These are phyloP conservation scores for Heterobasidion parviporum DNA, from an alignment of 1,284 basidiomycete genomes.

Conservation along the genomic window DNA sequence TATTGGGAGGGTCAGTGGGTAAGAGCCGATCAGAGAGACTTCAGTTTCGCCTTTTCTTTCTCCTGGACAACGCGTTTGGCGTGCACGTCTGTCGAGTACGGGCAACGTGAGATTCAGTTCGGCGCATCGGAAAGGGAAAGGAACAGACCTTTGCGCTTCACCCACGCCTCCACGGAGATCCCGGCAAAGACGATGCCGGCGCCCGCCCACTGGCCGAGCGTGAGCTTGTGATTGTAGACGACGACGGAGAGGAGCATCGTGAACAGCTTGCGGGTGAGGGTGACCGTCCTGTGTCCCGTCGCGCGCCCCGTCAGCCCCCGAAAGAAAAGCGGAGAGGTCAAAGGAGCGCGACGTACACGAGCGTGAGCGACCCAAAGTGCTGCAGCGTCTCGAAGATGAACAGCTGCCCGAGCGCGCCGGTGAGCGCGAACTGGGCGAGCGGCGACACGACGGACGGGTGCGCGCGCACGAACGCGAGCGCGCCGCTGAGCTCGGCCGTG, in stretches of 20 bases:
- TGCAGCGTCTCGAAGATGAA: constrained; percentile 99
- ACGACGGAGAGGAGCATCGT: constrained; percentile 96
- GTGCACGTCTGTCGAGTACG: constrained; percentile 52
- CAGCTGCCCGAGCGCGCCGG: constrained; percentile 90
- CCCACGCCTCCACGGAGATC: constrained; percentile 87
- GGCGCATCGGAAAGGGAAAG: neutral
- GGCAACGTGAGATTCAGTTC: neutral
- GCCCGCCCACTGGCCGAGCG: constrained; percentile 81
- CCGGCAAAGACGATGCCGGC: constrained; percentile 88
- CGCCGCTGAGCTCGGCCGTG: constrained; percentile 60
- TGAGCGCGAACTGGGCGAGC: constrained; percentile 79
- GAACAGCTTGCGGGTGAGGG: constrained; percentile 95
- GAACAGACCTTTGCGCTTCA: constrained; percentile 70
- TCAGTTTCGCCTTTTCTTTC: constrained; percentile 75
- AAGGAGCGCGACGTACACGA: constrained; percentile 57
- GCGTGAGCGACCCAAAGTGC: constrained; percentile 90
- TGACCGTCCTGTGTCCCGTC: constrained; percentile 62
- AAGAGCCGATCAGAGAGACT: constrained; percentile 40
- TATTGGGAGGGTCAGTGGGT: neutral
- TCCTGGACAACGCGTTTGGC: constrained; percentile 72
- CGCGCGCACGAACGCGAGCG: constrained; percentile 66
- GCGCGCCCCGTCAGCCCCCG: neutral
- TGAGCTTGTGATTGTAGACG: constrained; percentile 86
- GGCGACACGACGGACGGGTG: constrained; percentile 80
- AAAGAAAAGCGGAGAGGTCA: neutral